Evolutionary conservation across 2,329 filamentous ascomycete genomes (phyloP).

Genomic region (Fusarium stilboides): DNA sequence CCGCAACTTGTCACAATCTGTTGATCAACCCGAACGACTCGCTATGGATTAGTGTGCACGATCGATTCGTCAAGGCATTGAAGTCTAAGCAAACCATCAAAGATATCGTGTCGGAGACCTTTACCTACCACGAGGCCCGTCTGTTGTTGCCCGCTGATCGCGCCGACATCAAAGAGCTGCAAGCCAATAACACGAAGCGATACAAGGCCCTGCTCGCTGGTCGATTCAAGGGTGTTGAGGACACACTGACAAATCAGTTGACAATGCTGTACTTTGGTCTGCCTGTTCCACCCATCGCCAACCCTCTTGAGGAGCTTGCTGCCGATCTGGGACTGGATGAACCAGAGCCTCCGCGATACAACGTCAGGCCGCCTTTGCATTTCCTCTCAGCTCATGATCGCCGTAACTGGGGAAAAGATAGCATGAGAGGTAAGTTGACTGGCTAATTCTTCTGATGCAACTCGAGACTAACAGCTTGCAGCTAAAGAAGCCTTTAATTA

Average conservation of each 20-base stretch:
- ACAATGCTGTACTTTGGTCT: slow-evolving; percentile 65
- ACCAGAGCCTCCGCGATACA: slow-evolving; percentile 26
- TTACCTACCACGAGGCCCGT: slow-evolving; percentile 54
- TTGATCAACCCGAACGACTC: slow-evolving; percentile 45
- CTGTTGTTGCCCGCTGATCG: slow-evolving; percentile 52
- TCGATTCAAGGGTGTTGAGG: slow-evolving; percentile 50
- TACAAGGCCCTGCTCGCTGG: slow-evolving; percentile 52
- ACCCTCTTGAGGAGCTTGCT: slow-evolving; percentile 47
- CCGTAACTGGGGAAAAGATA: slow-evolving; percentile 52
- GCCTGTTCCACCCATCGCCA: slow-evolving; percentile 58
- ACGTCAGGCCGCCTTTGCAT: slow-evolving; percentile 51
- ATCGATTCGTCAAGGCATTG: slow-evolving; percentile 52
- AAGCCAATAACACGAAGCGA: slow-evolving; percentile 51
- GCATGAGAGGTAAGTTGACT: slow-evolving; percentile 36
- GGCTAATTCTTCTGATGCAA: rapidly evolving
- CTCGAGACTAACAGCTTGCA: slow-evolving; percentile 19
- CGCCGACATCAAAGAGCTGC: slow-evolving; percentile 51
- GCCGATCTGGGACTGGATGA: slow-evolving; percentile 33
- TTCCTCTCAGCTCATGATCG: slow-evolving; percentile 52
- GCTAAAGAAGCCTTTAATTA: slow-evolving; percentile 20
- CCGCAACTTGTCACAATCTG: slow-evolving; percentile 38
- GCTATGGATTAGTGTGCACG: slow-evolving; percentile 48
- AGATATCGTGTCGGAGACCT: slow-evolving; percentile 53
- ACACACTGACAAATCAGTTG: slow-evolving; percentile 59
- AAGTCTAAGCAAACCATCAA: slow-evolving; percentile 45